Evolutionary conservation across 176 grass and related monocot genomes (phyloP), one percentile per base, ranked within the genome.

Genomic region (Oryza australiensis): DNA sequence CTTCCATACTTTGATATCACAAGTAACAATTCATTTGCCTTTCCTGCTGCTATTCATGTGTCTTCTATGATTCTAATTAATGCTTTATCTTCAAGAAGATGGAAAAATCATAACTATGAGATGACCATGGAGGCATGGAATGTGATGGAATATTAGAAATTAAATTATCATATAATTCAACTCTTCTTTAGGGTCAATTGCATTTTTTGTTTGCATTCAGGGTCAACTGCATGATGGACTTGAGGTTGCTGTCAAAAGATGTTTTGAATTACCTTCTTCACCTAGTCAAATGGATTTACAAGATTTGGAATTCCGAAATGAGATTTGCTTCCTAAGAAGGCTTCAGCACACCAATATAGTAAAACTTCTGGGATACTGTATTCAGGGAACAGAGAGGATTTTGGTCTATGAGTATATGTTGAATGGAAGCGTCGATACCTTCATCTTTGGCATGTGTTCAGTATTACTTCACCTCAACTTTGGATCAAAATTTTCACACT

Each of bases 321-420:
- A 76, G 82, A 73, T 84, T 26, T 28, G 4, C 18, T 62, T 62
- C 43, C 22, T 67, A 49, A 7, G 24, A 3, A 80, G 71, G 28
- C 84, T 87, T 87, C 74, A 87, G 18, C 88, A 86, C 29, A 76
- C 20, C 1, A 86, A 83, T 57, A 53, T 90, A 70, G 53, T 83
- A 14, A 79, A 64, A 12, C 68, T 90, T 65, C 28, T 87, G 28
- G 84, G 84, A 41, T 83, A 23, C 13, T 76, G 46, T 62, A 62
- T 63, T 57, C 38, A 86, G 18, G 60, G 46, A 82, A 22, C 13
- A 12, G 53, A 87, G 78, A 88, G 57, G 57, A 65, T 88, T 49
- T 68, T 88, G 55, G 67, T 88, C 53, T 88, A 78, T 63, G 86
- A 88, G 53, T 78, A 88, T 37, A 88, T 88, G 53, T 5, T 30